phyloP scores from a whole-genome alignment of 1,139 yeast species.

The Lizanozyma gosingica region DNA sequence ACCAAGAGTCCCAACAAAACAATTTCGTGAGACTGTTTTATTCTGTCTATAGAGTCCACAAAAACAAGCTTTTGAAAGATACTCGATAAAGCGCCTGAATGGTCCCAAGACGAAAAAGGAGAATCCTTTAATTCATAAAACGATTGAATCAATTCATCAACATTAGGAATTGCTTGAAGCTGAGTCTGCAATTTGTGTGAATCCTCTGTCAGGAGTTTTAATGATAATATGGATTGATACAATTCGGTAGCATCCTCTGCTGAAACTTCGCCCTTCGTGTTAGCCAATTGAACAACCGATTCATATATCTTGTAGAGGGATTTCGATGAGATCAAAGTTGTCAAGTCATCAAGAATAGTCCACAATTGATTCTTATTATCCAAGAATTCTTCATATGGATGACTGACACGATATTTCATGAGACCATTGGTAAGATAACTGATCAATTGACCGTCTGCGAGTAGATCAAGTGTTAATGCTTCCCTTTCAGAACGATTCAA shows the following conservation, averaged over 20 bases:
- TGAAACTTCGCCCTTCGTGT: background rate
- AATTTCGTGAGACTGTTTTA: background rate
- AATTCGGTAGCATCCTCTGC: background rate
- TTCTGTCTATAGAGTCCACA: background rate
- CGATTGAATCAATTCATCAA: background rate
- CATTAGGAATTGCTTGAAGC: background rate
- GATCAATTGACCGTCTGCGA: slow-evolving; percentile 1
- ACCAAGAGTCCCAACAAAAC: background rate
- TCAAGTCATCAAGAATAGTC: background rate
- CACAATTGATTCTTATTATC: slow-evolving; percentile 5
- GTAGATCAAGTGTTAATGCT: slow-evolving; percentile 12
- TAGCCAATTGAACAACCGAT: background rate
- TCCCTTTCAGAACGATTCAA: slow-evolving; percentile 28
- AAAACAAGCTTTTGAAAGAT: background rate
- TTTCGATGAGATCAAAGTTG: background rate
- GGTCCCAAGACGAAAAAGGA: background rate
- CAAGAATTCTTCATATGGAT: slow-evolving; percentile 21
- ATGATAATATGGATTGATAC: background rate
- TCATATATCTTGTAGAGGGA: background rate
- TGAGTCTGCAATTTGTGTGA: background rate
- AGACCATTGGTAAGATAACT: slow-evolving; percentile 19
- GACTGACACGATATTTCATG: slow-evolving; percentile 22
- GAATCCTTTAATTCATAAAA: background rate
- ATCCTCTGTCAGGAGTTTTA: background rate
- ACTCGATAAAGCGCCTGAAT: background rate